phyloP scores from a whole-genome alignment of 2,329 filamentous ascomycete genomes.

The Verticillium alfalfae region DNA sequence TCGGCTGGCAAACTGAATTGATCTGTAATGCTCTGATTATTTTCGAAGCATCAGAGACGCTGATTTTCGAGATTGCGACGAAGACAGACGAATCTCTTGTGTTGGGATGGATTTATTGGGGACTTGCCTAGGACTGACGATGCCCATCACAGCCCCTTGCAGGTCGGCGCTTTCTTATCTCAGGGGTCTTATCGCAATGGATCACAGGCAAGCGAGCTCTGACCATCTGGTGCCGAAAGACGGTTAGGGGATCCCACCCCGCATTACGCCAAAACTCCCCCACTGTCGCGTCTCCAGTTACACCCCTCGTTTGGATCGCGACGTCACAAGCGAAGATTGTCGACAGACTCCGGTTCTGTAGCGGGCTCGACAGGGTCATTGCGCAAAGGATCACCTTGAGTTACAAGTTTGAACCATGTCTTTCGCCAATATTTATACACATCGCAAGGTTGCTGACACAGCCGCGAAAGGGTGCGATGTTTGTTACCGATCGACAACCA shows the following conservation, averaged over 20 bases:
- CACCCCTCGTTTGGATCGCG: background rate
- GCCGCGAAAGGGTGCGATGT: slow-evolving; percentile 80
- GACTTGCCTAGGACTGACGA: background rate
- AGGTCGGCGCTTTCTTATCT: background rate
- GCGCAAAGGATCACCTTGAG: too few species aligned
- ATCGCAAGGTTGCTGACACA: slow-evolving; percentile 81
- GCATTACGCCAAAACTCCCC: background rate
- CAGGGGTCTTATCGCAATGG: background rate
- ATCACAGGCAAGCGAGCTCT: too few species aligned
- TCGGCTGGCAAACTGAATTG: too few species aligned
- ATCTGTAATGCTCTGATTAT: too few species aligned
- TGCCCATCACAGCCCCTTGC: background rate
- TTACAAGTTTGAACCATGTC: slow-evolving; percentile 28
- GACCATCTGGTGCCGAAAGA: too few species aligned
- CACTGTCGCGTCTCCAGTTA: background rate
- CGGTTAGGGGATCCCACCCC: background rate
- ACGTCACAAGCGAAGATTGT: background rate
- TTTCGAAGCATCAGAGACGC: too few species aligned
- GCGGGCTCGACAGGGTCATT: background rate
- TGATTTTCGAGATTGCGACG: background rate
- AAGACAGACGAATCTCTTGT: background rate
- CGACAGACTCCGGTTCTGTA: background rate
- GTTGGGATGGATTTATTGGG: background rate
- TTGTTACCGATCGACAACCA: slow-evolving; percentile 83
- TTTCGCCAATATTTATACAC: slow-evolving; percentile 76